Conservation (phyloP, 2,329 filamentous ascomycete genomes). For the Aspergillus intermedius region DNA sequence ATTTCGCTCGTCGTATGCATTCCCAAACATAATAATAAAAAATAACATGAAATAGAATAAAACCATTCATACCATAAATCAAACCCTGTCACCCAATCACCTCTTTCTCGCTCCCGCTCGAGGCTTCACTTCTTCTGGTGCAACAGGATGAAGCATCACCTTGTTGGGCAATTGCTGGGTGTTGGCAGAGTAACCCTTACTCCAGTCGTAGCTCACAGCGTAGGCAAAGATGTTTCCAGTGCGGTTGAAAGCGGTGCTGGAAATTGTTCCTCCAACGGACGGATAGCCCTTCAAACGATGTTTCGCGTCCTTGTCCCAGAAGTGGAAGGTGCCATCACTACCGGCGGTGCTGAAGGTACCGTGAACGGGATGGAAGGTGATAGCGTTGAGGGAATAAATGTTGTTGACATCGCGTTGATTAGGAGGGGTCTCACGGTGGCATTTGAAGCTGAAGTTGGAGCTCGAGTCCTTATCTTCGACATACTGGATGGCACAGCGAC, state of each 20-base stretch:
- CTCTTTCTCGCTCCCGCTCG: slow-evolving; percentile 41
- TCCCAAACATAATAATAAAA: slow-evolving; percentile 6
- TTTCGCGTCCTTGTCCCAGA: slow-evolving; percentile 81
- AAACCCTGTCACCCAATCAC: slow-evolving; percentile 15
- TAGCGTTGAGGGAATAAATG: slow-evolving; percentile 92
- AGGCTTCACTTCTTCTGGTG: slow-evolving; percentile 58
- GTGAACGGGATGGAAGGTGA: slow-evolving; percentile 93
- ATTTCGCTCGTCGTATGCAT: slow-evolving; percentile 17
- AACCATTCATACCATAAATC: neutral
- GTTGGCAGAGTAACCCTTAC: slow-evolving; percentile 87
- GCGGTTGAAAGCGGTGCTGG: slow-evolving; percentile 83
- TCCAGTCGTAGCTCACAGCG: slow-evolving; percentile 95
- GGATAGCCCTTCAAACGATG: slow-evolving; percentile 86
- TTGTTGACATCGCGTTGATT: slow-evolving; percentile 64
- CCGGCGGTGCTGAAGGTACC: slow-evolving; percentile 98
- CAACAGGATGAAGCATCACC: slow-evolving; percentile 76
- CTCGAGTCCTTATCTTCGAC: slow-evolving; percentile 90
- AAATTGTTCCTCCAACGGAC: slow-evolving; percentile 77
- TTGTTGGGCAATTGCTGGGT: slow-evolving; percentile 64
- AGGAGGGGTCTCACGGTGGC: slow-evolving; percentile 75
- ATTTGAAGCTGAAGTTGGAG: slow-evolving; percentile 98
- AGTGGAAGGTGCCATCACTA: slow-evolving; percentile 79
- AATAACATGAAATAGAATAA: neutral
- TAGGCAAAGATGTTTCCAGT: slow-evolving; percentile 80
- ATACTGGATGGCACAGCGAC: slow-evolving; percentile 95